A percentile compares a stretch with the other conserved stretches of the same genome.
Evolutionary conservation across 306 rosid genomes (phyloP).

Genomic region (Glycine tomentella): DNA sequence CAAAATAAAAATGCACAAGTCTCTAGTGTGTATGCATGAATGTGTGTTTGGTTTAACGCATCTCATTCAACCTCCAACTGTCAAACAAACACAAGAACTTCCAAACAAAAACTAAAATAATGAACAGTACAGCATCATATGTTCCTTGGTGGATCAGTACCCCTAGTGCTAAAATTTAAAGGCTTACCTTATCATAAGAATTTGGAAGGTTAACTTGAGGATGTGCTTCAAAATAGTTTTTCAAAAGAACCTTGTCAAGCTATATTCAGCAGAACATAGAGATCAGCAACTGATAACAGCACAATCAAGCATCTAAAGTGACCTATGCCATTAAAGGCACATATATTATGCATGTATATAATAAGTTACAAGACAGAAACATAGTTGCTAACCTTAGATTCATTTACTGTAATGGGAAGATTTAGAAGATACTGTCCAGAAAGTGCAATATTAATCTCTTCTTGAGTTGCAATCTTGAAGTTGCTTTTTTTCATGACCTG

Average conservation of each 20-base stretch:
- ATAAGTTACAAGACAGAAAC: not conserved
- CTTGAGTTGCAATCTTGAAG: conserved; percentile 78
- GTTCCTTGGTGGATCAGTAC: not conserved
- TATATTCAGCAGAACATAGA: conserved; percentile 48
- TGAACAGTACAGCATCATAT: not conserved
- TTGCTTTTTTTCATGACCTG: conserved; percentile 92
- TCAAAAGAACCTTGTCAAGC: conserved; percentile 83
- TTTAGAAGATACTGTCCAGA: conserved; percentile 91
- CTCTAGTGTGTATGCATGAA: not conserved
- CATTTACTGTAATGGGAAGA: conserved; percentile 88
- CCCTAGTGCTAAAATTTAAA: conserved; percentile 27
- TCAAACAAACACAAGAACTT: not conserved
- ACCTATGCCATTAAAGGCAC: not conserved
- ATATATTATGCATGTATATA: not conserved
- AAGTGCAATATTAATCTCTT: conserved; percentile 80
- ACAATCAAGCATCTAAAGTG: conserved; percentile 32
- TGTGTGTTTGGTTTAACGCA: not conserved
- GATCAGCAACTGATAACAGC: conserved; percentile 40
- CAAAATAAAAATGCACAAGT: conserved; percentile 2
- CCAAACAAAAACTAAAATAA: not conserved
- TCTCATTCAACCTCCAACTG: not conserved
- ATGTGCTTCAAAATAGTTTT: conserved; percentile 69
- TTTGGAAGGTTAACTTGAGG: conserved; percentile 68
- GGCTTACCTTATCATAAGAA: conserved; percentile 77
- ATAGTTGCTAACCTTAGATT: conserved; percentile 70